Conservation (phyloP, 768 basidiomycete species). For the Lactarius deliciosus region DNA sequence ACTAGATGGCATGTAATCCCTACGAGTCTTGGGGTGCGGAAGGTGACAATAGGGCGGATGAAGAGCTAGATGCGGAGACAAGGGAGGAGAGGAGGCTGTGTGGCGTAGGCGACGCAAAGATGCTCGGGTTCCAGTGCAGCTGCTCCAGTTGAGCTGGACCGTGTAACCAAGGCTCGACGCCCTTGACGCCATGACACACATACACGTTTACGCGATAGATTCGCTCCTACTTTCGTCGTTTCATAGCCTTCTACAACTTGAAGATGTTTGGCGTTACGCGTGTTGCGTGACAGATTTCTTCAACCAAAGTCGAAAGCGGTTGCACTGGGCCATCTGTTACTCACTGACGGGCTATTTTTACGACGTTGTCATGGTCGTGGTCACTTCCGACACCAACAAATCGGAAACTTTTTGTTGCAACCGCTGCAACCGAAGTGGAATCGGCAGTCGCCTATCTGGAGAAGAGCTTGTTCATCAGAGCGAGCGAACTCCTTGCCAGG, state of each 20-base stretch:
- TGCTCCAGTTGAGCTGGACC: conserved; percentile 67
- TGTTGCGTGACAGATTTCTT: too few relatives aligned
- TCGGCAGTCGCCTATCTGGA: not conserved
- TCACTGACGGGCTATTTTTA: too few relatives aligned
- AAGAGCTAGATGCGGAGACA: conserved; percentile 54
- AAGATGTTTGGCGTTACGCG: not conserved
- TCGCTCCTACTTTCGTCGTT: not conserved
- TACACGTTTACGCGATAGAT: not conserved
- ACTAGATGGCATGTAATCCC: conserved; percentile 82
- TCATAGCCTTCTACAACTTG: too few relatives aligned
- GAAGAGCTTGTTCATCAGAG: not conserved
- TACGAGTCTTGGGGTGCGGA: conserved; percentile 89
- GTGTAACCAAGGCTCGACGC: not conserved
- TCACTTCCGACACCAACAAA: too few relatives aligned
- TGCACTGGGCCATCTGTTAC: too few relatives aligned
- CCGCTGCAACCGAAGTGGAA: too few relatives aligned
- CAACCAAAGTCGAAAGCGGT: too few relatives aligned
- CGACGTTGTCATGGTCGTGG: too few relatives aligned
- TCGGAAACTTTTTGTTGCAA: too few relatives aligned
- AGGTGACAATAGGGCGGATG: conserved; percentile 44
- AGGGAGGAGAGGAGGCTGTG: conserved; percentile 75
- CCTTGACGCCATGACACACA: not conserved
- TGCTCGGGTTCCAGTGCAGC: conserved; percentile 92
- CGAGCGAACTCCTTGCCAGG: not conserved
- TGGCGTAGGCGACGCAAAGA: conserved; percentile 66